Conservation (phyloP, 768 basidiomycete genomes). For the Scleroderma citrinum region DNA sequence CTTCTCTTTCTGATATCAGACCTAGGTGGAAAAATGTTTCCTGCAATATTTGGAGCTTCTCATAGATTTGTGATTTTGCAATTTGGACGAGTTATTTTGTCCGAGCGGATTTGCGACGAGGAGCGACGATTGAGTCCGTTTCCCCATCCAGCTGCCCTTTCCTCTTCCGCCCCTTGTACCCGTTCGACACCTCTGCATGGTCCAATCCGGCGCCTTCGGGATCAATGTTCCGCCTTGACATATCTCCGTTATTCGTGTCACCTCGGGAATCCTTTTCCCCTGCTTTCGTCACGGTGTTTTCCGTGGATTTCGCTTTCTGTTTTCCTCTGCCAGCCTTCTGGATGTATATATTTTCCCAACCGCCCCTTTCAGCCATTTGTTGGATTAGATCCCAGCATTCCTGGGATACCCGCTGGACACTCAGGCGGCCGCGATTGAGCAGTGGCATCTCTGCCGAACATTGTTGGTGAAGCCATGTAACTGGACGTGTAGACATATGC, state of each 20-base stretch:
- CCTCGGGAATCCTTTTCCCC: not conserved
- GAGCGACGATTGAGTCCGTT: slow-evolving; percentile 5
- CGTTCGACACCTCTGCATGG: not conserved
- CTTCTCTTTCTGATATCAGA: too few species aligned
- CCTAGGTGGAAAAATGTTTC: too few species aligned
- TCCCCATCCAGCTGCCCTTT: slow-evolving; percentile 6
- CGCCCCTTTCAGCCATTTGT: slow-evolving; percentile 62
- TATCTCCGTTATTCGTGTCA: not conserved
- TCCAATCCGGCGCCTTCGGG: not conserved
- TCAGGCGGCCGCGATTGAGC: slow-evolving; percentile 74
- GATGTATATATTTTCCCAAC: slow-evolving; percentile 59
- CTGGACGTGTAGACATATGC: not conserved
- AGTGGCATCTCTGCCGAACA: slow-evolving; percentile 62
- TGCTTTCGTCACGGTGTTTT: not conserved
- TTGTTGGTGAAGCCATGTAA: slow-evolving; percentile 4
- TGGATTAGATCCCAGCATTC: slow-evolving; percentile 60
- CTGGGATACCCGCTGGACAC: slow-evolving; percentile 75
- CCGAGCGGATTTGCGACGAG: slow-evolving; percentile 20
- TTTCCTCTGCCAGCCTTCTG: slow-evolving; percentile 17
- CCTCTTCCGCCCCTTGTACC: slow-evolving; percentile 19
- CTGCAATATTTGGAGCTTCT: too few species aligned
- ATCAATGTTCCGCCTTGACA: slow-evolving; percentile 3
- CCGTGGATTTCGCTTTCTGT: not conserved
- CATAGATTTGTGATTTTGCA: too few species aligned
- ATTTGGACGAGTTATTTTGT: slow-evolving; percentile 3